These are phyloP conservation scores for Sordaria brevicollis DNA, from an alignment of 495 filamentous ascomycete species.

Conservation along the genomic window DNA sequence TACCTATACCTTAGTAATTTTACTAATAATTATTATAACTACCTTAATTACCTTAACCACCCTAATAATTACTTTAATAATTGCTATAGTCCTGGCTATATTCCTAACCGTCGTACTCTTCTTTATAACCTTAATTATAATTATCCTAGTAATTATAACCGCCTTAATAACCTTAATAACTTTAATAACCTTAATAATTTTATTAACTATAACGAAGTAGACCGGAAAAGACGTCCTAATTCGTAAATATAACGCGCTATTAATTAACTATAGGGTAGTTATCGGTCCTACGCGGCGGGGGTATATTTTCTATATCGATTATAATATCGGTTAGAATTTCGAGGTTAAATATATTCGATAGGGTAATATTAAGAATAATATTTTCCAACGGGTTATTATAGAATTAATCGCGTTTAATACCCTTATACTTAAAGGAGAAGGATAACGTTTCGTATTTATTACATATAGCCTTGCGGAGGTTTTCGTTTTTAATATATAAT, in stretches of 20 bases:
- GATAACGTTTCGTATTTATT: not conserved
- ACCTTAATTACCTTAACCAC: no score
- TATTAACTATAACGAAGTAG: no score
- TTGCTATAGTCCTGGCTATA: no score
- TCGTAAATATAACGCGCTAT: not conserved
- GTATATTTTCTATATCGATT: not conserved
- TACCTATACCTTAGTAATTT: no score
- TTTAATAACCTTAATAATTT: no score
- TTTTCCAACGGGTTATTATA: not conserved
- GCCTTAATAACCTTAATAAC: no score
- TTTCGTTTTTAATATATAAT: no score
- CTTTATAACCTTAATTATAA: no score
- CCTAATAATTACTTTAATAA: no score
- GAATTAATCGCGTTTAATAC: not conserved
- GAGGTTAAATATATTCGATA: not conserved
- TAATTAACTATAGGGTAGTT: not conserved
- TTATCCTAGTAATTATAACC: no score
- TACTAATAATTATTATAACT: no score
- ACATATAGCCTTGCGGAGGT: not conserved
- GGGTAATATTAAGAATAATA: not conserved
- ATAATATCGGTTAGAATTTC: not conserved
- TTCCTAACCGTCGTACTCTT: no score
- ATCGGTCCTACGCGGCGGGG: not conserved
- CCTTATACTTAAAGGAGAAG: not conserved
- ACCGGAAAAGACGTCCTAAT: not conserved